A percentile compares a stretch with the other conserved stretches of the same genome.
phyloP scores from a whole-genome alignment of 2,329 filamentous ascomycete species.

The Penicillium italicum region DNA sequence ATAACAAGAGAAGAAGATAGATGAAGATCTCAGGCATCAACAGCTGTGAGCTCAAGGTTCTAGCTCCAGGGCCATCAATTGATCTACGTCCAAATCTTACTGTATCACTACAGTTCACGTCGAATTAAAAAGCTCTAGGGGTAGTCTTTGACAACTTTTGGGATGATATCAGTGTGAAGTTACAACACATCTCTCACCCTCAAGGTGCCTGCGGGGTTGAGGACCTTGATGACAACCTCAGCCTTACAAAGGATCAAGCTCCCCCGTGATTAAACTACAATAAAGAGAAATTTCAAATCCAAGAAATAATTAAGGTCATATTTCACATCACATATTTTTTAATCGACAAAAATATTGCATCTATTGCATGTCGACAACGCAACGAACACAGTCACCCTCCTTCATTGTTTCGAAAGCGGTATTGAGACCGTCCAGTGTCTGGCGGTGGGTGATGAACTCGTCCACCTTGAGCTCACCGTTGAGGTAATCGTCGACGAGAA shows the following conservation, averaged over 20 bases:
- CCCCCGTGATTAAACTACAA: background rate
- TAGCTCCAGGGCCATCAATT: no score
- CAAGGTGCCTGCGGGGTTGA: conserved; percentile 18
- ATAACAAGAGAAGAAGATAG: background rate
- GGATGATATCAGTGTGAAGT: no score
- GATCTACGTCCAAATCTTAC: no score
- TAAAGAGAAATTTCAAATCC: background rate
- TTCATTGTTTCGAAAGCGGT: conserved; percentile 91
- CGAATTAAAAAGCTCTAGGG: no score
- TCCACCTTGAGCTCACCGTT: conserved; percentile 91
- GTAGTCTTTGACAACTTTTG: no score
- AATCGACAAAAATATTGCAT: conserved; percentile 3
- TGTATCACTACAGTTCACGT: no score
- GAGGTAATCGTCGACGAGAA: conserved; percentile 85
- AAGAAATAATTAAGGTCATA: conserved; percentile 20
- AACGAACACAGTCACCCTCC: conserved; percentile 92
- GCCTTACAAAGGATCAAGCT: conserved; percentile 5
- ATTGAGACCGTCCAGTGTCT: conserved; percentile 80
- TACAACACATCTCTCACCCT: background rate
- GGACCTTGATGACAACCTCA: conserved; percentile 19
- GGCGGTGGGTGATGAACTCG: conserved; percentile 97
- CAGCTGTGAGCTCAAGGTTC: background rate
- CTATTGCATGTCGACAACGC: conserved; percentile 68
- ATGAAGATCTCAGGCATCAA: background rate
- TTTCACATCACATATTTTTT: conserved; percentile 22